Evolutionary conservation across 2,329 filamentous ascomycete genomes (phyloP).

Genomic region (Sclerotinia borealis): DNA sequence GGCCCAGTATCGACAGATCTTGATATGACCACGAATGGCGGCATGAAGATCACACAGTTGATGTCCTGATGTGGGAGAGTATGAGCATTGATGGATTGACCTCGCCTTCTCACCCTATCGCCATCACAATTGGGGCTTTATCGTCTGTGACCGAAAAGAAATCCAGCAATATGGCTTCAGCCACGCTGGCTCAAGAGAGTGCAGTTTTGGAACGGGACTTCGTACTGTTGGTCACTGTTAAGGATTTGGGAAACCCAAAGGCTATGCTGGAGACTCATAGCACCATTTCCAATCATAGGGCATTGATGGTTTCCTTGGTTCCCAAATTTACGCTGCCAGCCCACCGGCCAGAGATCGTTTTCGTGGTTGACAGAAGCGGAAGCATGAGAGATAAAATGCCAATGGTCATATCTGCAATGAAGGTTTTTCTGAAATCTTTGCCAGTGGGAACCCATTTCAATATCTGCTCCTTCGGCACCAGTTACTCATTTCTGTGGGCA

Average conservation of each 20-base stretch:
- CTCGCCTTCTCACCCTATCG: slow-evolving; percentile 63
- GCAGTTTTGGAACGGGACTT: slow-evolving; percentile 59
- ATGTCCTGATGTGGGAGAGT: slow-evolving; percentile 51
- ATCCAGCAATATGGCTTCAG: slow-evolving; percentile 54
- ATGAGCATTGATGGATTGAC: slow-evolving; percentile 55
- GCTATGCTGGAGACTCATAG: slow-evolving; percentile 63
- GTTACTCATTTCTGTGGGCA: slow-evolving; percentile 41
- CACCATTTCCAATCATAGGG: slow-evolving; percentile 52
- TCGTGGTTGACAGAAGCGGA: slow-evolving; percentile 66
- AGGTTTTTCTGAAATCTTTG: slow-evolving; percentile 60
- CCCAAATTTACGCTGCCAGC: slow-evolving; percentile 60
- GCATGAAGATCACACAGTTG: slow-evolving; percentile 45
- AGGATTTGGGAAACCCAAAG: slow-evolving; percentile 52
- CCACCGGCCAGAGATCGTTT: slow-evolving; percentile 57
- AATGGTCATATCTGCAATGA: slow-evolving; percentile 49
- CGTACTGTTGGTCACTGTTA: slow-evolving; percentile 56
- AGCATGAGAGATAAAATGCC: slow-evolving; percentile 53
- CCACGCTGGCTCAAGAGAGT: slow-evolving; percentile 48
- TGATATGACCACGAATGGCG: slow-evolving; percentile 8
- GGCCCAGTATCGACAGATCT: slow-evolving; percentile 10
- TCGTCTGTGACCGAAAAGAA: slow-evolving; percentile 43
- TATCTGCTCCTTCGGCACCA: slow-evolving; percentile 59
- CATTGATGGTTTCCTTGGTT: slow-evolving; percentile 65
- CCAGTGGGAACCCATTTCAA: slow-evolving; percentile 62
- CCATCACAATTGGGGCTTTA: slow-evolving; percentile 56